A percentile compares a stretch with the other conserved stretches of the same genome.
These are phyloP conservation scores for Neoboletus subvelutipes DNA, from an alignment of 768 basidiomycete species.

Conservation along the genomic window DNA sequence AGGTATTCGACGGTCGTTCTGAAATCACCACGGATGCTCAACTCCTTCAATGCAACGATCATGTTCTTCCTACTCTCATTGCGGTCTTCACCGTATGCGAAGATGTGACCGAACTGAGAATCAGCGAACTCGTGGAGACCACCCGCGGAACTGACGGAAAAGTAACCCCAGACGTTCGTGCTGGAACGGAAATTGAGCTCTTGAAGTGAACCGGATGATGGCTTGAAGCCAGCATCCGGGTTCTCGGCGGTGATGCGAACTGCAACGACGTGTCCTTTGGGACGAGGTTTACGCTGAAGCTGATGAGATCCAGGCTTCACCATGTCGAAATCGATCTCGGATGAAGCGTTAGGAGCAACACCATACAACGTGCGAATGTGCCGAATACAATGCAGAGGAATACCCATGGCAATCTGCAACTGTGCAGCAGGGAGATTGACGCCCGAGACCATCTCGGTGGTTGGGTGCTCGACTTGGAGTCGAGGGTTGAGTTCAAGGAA, in stretches of 20 bases:
- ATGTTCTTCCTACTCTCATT: constrained; percentile 96
- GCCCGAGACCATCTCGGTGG: constrained; percentile 99
- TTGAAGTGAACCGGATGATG: constrained; percentile 93
- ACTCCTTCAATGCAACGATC: constrained; percentile 97
- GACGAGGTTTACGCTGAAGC: constrained; percentile 90
- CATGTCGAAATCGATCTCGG: constrained; percentile 97
- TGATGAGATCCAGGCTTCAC: constrained; percentile 81
- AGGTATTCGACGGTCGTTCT: constrained; percentile 98
- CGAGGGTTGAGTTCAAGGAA: constrained; percentile 99
- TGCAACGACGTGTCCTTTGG: constrained; percentile 98
- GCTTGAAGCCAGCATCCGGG: constrained; percentile 99
- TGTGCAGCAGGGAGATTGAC: constrained; percentile 98
- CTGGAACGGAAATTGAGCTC: constrained; percentile 99
- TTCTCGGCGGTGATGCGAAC: constrained; percentile 99
- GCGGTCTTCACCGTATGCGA: constrained; percentile 97
- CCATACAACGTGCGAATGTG: constrained; percentile 97
- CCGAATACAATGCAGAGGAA: constrained; percentile 91
- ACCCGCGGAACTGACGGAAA: constrained; percentile 93
- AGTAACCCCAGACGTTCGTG: constrained; percentile 99
- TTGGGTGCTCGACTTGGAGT: constrained; percentile 99
- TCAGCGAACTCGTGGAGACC: constrained; percentile 99
- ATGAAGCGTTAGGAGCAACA: constrained; percentile 82
- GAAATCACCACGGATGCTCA: constrained; percentile 99
- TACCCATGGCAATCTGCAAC: constrained; percentile 96
- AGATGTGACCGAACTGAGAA: constrained; percentile 99